Base-by-base conservation (phyloP, 2,329 filamentous ascomycete genomes). In the Claviceps pazoutovae region DNA sequence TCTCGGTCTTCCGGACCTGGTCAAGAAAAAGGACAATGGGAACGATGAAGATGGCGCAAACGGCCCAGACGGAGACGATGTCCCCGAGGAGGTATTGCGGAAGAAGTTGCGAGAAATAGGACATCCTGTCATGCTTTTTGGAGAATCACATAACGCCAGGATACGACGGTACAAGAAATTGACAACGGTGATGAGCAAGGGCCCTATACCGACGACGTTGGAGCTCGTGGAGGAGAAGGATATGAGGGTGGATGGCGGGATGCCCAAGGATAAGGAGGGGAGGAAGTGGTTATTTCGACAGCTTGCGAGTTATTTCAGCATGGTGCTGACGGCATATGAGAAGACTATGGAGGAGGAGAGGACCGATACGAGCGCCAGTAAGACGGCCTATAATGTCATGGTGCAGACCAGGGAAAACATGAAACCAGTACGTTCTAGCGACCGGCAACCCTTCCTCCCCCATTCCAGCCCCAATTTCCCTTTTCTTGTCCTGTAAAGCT, bases 261-360 rank as follows among this genome's bases (percentile, higher is more conserved):
- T 87, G 9, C 78, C 79, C 1, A 74, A 71, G 59, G 85, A 90
- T 58, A 71, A 71, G 19, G 79, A 82, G 42, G 85, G 74, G 0
- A 79, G 82, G 46, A 71, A 76, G 45, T 89, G 85, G 67, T 72
- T 98, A 42, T 91, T 85, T 71, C 78, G 91, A 11, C 91, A 98
- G 67, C 75, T 98, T 52, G 87, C 86, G 19, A 93, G 87, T 48
- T 98, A 96, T 72, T 97, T 98, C 71, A 94, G 87, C 50, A 88
- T 98, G 82, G 81, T 98, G n/a, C 73, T 98, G 53, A 79, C 76
- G 45, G 91, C 94, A 66, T 98, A 94, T 84, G 81, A 90, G 60
- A 64, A 71, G 42, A 89, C 90, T 5, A 78, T 98, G 60, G 79
- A 86, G 59, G 79, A 83, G 54, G 71, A 78, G 62, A 71, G 68